phyloP scores from a whole-genome alignment of 2,329 filamentous ascomycete genomes.

The Westerdykella ornata region DNA sequence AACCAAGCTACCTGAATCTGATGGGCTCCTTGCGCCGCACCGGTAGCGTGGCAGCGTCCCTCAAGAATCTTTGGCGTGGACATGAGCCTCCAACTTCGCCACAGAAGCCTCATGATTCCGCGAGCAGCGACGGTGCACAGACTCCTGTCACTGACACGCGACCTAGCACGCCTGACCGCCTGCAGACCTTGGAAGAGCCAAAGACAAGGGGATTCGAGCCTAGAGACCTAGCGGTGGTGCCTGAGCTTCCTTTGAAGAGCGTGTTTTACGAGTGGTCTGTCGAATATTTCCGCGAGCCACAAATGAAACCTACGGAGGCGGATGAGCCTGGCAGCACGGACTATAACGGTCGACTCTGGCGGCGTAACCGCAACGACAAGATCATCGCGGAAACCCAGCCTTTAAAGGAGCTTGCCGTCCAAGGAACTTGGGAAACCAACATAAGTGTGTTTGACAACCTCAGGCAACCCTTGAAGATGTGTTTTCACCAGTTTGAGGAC shows the following conservation, averaged over 20 bases:
- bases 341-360: conserved; percentile 92
- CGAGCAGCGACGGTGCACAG: not conserved
- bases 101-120: conserved; percentile 42
- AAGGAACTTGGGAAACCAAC: conserved; percentile 78
- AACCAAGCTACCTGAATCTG: conserved; percentile 52
- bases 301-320: conserved; percentile 94
- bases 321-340: conserved; percentile 94
- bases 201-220: conserved; percentile 68
- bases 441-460: conserved; percentile 81
- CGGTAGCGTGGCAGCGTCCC: conserved; percentile 57
- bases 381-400: conserved; percentile 91
- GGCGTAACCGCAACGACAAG: conserved; percentile 82
- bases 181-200: conserved; percentile 70
- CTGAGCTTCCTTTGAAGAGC: conserved; percentile 69
- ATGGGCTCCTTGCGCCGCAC: conserved; percentile 55
- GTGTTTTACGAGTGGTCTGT: conserved; percentile 92
- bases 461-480: conserved; percentile 84
- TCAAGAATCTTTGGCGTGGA: conserved; percentile 53
- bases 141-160: conserved; percentile 68
- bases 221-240: conserved; percentile 53
- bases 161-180: conserved; percentile 53
- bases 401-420: conserved; percentile 80
- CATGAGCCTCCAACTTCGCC: conserved; percentile 26
- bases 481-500: conserved; percentile 96
- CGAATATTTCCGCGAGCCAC: conserved; percentile 93